A percentile compares a stretch with the other conserved stretches of the same genome.
These are phyloP conservation scores for Colletotrichum siamense DNA, from an alignment of 2,329 filamentous ascomycete genomes.

Conservation along the genomic window DNA sequence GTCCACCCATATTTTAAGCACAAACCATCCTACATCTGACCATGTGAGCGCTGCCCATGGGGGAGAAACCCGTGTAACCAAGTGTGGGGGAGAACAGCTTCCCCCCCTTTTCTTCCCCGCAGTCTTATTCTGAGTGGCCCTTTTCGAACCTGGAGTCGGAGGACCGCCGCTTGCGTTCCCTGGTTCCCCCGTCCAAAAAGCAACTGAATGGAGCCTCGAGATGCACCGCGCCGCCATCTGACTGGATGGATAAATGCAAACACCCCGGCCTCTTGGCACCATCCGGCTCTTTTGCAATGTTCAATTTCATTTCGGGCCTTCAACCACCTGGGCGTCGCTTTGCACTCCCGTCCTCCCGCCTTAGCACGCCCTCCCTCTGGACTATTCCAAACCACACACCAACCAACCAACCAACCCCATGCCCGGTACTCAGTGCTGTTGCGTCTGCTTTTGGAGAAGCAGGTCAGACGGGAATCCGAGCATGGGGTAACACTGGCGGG, in stretches of 20 bases:
- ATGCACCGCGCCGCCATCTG: not conserved
- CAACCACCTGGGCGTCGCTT: constrained; percentile 10
- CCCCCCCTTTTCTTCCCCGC: constrained; percentile 6
- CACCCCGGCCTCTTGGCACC: not conserved
- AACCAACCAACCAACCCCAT: not conserved
- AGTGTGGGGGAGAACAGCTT: not conserved
- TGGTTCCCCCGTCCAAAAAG: not conserved
- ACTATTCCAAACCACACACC: not conserved
- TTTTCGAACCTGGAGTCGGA: not conserved
- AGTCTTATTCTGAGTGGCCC: not conserved
- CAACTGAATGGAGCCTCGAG: not conserved
- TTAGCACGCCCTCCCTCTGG: not conserved
- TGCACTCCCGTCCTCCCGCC: constrained; percentile 16
- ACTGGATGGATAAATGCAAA: constrained; percentile 21
- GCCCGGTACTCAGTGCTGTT: not conserved
- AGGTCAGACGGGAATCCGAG: not conserved
- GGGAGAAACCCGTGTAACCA: not conserved
- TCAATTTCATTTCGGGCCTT: constrained; percentile 20
- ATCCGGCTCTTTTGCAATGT: not conserved
- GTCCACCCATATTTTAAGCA: constrained; percentile 8
- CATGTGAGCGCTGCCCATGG: constrained; percentile 8
- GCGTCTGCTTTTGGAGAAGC: not conserved
- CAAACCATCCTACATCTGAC: not conserved
- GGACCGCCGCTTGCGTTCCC: not conserved
- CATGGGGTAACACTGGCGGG: not conserved